These are phyloP conservation scores for Phialemoniopsis sp. DNA, from an alignment of 2,329 filamentous ascomycete genomes.

Conservation along the genomic window DNA sequence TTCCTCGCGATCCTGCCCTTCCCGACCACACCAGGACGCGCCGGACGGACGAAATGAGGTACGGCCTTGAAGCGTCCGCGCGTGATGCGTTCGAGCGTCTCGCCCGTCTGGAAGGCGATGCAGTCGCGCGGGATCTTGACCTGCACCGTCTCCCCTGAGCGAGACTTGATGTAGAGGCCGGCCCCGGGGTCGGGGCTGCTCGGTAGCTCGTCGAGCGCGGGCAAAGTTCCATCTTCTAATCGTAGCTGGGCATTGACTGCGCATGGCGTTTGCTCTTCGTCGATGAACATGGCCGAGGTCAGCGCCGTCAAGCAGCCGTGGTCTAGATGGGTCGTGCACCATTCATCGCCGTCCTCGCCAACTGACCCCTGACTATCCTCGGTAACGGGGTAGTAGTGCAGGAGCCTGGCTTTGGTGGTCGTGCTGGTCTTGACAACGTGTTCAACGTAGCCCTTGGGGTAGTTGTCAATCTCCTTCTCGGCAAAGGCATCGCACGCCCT, in stretches of 20 bases:
- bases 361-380: too few relatives aligned
- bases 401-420: too few relatives aligned
- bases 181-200: constrained; percentile 77
- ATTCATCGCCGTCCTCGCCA: constrained; percentile 68
- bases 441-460: constrained; percentile 66
- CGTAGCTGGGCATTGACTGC: constrained; percentile 17
- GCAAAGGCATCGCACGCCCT: constrained; percentile 78
- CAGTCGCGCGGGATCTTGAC: constrained; percentile 88
- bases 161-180: constrained; percentile 90
- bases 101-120: constrained; percentile 93
- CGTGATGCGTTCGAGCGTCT: constrained; percentile 87
- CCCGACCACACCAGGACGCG: constrained; percentile 49
- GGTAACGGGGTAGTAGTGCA: too few relatives aligned
- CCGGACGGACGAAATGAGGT: constrained; percentile 88
- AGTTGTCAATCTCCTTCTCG: constrained; percentile 63
- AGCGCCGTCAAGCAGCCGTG: constrained; percentile 92
- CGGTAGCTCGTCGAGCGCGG: constrained; percentile 63
- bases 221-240: too few relatives aligned
- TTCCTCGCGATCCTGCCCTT: constrained; percentile 65
- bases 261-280: constrained; percentile 65
- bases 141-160: constrained; percentile 78
- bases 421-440: constrained; percentile 21
- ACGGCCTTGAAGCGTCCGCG: constrained; percentile 89
- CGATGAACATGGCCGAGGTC: constrained; percentile 93
- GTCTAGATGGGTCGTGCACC: constrained; percentile 89